Evolutionary conservation across 116 monocot species (phyloP).

Genomic region (Cymodocea nodosa): DNA sequence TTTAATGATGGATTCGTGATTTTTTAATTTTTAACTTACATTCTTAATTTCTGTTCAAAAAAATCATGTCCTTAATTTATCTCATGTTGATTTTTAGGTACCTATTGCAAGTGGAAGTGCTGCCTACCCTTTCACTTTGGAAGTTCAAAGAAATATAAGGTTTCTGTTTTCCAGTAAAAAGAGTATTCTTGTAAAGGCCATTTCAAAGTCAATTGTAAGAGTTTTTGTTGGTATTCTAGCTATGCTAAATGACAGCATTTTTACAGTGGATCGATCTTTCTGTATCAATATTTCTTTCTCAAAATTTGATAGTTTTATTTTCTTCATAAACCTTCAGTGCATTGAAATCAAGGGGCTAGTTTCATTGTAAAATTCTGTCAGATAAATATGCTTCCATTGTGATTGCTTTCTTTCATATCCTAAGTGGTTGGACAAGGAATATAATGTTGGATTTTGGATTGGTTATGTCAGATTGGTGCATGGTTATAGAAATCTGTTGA

Average conservation of each 20-base stretch:
- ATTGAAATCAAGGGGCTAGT: background rate
- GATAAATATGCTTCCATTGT: no score
- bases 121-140: constrained; percentile 69
- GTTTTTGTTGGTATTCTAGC: background rate
- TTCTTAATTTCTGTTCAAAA: constrained; percentile 1
- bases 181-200: constrained; percentile 56
- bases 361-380: no score
- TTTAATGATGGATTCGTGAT: background rate
- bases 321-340: no score
- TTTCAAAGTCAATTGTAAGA: constrained; percentile 91
- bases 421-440: no score
- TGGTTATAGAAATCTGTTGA: no score
- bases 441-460: no score
- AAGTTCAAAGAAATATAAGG: constrained; percentile 66
- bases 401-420: no score
- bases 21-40: background rate
- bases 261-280: no score
- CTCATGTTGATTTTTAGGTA: constrained; percentile 34
- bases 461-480: no score
- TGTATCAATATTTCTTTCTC: no score
- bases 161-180: constrained; percentile 82
- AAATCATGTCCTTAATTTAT: background rate
- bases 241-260: background rate
- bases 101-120: constrained; percentile 69
- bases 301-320: no score